Evolutionary conservation across 148 eudicot genomes (phyloP).

Genomic region (Cornus controversa): DNA sequence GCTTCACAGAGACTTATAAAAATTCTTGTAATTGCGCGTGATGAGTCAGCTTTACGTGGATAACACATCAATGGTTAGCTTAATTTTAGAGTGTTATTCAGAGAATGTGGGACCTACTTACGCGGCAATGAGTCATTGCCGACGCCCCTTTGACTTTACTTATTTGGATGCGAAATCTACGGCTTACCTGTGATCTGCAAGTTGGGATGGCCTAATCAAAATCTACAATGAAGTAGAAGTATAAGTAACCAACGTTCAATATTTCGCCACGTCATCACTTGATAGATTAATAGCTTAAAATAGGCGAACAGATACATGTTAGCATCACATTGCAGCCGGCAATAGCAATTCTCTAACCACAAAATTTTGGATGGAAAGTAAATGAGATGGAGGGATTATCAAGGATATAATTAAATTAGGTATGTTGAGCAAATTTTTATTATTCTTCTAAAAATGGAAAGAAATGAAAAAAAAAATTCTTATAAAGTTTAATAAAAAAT

Average conservation of each 20-base stretch:
- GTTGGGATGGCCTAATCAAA: neutral
- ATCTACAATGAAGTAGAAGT: neutral
- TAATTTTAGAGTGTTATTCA: neutral
- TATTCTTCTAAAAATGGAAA: no score
- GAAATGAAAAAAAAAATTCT: no score
- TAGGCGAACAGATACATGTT: no score
- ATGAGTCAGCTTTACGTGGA: constrained; percentile 18
- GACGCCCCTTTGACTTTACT: neutral
- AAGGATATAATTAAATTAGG: no score
- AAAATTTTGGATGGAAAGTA: no score
- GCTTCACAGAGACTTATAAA: neutral
- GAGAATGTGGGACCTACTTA: constrained; percentile 10
- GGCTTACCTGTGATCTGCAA: neutral
- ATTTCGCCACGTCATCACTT: neutral
- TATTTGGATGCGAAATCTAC: neutral
- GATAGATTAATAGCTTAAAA: neutral
- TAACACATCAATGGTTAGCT: neutral
- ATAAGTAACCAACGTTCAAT: neutral
- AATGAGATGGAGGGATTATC: no score
- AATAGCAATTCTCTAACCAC: no score
- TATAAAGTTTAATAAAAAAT: no score
- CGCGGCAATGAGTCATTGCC: constrained; percentile 11
- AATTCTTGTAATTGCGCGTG: no score
- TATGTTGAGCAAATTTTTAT: no score
- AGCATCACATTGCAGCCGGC: no score